phyloP scores from a whole-genome alignment of 306 rosid species.

The Acacia acuminata region DNA sequence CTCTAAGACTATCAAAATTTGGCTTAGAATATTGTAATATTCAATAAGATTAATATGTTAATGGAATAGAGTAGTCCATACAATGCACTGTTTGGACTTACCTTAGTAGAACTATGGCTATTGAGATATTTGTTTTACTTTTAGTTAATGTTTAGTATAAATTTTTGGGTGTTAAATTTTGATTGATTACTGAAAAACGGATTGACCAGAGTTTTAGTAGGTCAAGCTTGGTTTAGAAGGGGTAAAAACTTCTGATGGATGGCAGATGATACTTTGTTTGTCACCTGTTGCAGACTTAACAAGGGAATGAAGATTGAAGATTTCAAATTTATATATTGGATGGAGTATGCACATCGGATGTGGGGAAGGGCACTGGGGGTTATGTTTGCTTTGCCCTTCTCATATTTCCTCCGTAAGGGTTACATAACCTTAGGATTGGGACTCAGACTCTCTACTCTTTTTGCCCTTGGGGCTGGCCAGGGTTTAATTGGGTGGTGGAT shows the following conservation, averaged over 20 bases:
- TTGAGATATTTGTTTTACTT: background rate
- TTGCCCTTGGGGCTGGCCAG: constrained; percentile 78
- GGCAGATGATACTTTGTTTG: constrained; percentile 12
- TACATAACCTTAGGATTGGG: constrained; percentile 76
- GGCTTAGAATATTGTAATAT: background rate
- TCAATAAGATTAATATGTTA: background rate
- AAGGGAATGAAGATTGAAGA: constrained; percentile 59
- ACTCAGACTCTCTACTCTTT: constrained; percentile 53
- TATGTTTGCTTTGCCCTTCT: constrained; percentile 90
- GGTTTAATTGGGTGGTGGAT: constrained; percentile 81
- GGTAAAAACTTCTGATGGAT: background rate
- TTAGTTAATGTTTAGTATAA: background rate
- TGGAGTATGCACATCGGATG: constrained; percentile 83
- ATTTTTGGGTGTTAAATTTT: background rate
- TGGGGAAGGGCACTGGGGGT: constrained; percentile 75
- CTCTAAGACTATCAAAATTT: background rate
- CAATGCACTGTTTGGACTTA: background rate
- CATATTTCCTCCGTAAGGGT: constrained; percentile 83
- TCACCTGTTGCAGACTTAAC: constrained; percentile 45
- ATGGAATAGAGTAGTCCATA: background rate
- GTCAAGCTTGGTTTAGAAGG: background rate
- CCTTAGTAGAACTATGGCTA: background rate
- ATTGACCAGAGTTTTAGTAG: background rate
- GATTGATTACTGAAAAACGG: background rate
- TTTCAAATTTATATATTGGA: constrained; percentile 62